Conservation (phyloP, 2,329 filamentous ascomycete genomes). For the Trematosphaeria pertusa region DNA sequence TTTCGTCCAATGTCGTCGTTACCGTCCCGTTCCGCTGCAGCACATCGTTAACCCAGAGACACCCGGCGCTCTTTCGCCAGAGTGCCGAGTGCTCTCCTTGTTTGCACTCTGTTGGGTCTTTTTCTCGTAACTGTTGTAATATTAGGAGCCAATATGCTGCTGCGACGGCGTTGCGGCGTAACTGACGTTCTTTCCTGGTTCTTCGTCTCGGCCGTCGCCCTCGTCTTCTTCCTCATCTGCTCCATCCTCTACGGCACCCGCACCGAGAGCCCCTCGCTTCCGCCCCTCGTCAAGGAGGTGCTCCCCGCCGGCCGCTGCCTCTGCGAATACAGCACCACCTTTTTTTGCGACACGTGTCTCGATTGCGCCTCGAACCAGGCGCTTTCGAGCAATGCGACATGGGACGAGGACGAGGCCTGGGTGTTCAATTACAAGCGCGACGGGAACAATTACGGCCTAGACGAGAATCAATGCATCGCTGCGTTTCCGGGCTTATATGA, state of each 20-base stretch:
- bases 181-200: slow-evolving; percentile 36
- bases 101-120: neutral
- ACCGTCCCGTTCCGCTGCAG: neutral
- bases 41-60: neutral
- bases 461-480: slow-evolving; percentile 38
- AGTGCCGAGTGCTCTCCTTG: neutral
- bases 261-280: slow-evolving; percentile 35
- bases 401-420: slow-evolving; percentile 31
- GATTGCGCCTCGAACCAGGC: slow-evolving; percentile 39
- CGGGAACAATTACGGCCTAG: slow-evolving; percentile 37
- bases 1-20: neutral
- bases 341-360: slow-evolving; percentile 39
- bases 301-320: slow-evolving; percentile 42
- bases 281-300: slow-evolving; percentile 39
- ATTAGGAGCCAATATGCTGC: no score
- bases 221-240: slow-evolving; percentile 40
- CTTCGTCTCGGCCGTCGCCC: slow-evolving; percentile 33
- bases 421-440: slow-evolving; percentile 38
- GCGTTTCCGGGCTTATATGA: slow-evolving; percentile 42
- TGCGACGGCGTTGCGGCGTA: slow-evolving; percentile 35
- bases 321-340: slow-evolving; percentile 41
- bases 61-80: neutral
- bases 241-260: slow-evolving; percentile 44
- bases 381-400: slow-evolving; percentile 24
- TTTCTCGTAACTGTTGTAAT: no score